Conservation (phyloP, 139 green algal genomes). For the Gonium pectorale region DNA sequence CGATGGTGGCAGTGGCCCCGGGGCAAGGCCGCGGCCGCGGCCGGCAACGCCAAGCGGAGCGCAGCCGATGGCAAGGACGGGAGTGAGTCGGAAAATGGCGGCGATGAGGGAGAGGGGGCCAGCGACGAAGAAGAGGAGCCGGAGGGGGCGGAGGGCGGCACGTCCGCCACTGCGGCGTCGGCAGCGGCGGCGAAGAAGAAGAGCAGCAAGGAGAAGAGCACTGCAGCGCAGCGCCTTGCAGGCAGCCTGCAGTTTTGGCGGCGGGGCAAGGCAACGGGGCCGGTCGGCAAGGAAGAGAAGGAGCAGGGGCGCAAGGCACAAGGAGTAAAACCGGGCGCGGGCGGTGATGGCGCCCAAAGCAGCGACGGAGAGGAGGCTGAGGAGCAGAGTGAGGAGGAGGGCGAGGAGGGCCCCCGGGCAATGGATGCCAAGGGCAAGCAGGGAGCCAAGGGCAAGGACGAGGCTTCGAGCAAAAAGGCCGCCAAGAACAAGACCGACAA, state of each 20-base stretch:
- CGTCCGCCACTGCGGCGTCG: too few relatives aligned
- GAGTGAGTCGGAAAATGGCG: background rate
- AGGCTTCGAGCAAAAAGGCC: too few relatives aligned
- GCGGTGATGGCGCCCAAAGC: too few relatives aligned
- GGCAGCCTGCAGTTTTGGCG: background rate
- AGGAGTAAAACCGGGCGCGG: background rate
- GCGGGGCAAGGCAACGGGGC: background rate
- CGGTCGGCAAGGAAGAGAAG: background rate
- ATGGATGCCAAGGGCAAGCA: too few relatives aligned
- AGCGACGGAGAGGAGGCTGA: background rate
- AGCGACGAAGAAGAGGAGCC: background rate
- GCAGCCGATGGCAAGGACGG: background rate
- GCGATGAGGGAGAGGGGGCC: background rate
- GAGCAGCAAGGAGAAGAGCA: background rate
- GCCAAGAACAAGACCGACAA: too few relatives aligned
- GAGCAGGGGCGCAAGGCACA: background rate
- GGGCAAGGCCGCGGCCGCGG: too few relatives aligned
- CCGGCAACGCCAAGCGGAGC: too few relatives aligned
- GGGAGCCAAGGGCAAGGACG: background rate
- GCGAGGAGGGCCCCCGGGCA: too few relatives aligned
- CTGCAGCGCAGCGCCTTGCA: too few relatives aligned
- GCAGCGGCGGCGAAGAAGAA: background rate
- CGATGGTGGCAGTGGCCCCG: too few relatives aligned
- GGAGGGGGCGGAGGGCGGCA: background rate
- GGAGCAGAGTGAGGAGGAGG: background rate